phyloP scores from a whole-genome alignment of 257 asterid genomes.

The Solanum paucissectum region DNA sequence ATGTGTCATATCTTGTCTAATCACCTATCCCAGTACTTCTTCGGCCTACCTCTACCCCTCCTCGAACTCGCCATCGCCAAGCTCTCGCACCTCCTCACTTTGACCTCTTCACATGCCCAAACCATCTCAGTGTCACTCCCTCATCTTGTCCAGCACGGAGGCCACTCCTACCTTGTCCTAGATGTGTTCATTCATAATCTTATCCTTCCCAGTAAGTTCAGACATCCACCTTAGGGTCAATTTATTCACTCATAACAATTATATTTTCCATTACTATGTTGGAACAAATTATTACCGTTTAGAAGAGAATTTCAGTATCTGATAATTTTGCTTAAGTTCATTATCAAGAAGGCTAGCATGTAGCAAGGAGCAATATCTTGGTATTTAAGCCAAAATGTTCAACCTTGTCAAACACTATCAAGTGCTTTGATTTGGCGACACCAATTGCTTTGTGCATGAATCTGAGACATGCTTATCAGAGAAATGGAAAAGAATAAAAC shows the following conservation, averaged over 20 bases:
- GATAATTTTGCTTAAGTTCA: not conserved
- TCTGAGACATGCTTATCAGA: not conserved
- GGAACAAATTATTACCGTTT: not conserved
- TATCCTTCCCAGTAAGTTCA: not conserved
- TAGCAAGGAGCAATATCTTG: not conserved
- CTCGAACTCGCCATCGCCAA: not conserved
- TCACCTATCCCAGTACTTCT: not conserved
- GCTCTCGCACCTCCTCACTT: not conserved
- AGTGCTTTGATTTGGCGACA: not conserved
- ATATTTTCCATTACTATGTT: not conserved
- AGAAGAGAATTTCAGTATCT: not conserved
- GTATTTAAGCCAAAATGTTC: not conserved
- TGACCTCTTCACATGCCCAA: not conserved
- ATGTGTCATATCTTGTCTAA: not conserved
- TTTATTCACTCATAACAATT: not conserved
- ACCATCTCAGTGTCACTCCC: not conserved
- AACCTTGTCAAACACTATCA: not conserved
- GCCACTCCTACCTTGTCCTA: not conserved
- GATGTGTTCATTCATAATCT: not conserved
- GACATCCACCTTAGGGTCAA: not conserved
- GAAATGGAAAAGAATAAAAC: not conserved
- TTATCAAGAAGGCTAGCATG: not conserved
- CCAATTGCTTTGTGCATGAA: not conserved
- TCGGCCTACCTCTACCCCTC: not conserved
- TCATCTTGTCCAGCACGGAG: not conserved